Base-by-base conservation (phyloP, 306 rosid species). In the Arachis hypogaea region DNA sequence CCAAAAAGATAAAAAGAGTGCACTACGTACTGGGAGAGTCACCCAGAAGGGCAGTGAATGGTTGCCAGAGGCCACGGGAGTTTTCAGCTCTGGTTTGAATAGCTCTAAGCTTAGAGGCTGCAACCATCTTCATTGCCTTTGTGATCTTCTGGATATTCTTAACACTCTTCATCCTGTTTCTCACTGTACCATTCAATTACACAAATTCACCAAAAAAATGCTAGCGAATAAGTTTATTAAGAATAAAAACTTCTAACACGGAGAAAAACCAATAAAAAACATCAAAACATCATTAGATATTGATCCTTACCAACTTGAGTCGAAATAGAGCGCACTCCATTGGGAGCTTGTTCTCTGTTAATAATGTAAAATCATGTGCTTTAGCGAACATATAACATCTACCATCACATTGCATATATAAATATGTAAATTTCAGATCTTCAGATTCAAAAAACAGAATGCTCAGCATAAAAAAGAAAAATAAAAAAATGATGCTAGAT, bases 81-180 rank as follows among this genome's bases (percentile, higher is more conserved):
- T 92, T 92, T 83, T 94, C 98, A 76, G 99, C 77, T 78, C 80
- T 86, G 59, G 82, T 73, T 81, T 94, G 99, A 81, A 94, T 86
- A 36, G 95, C 99, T 8, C 98, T 77, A 8, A 94, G 88, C 84
- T 92, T 94, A 14, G 99, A 94, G 4, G 99, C 99, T 72, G 99
- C 99, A 87, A 94, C 99, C 99, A 94, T 94, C 78, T 94, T 94
- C 99, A 94, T 94, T 11, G 99, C 99, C 88, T 94, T 94, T 11
- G 99, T 94, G 72, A 94, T 94, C 71, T 94, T 94, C 88, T 94
- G 99, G 69, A 94, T 94, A 86, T 74, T 94, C 82, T 85, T 94
- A 72, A 94, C 98, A 94, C 98, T 94, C 90, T 92, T 92, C 99
- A 94, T 94, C 59, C 99, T 87, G 74, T 78, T 92, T 70, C 99